Evolutionary conservation across 2,329 filamentous ascomycete genomes (phyloP).

Genomic region (Monosporascus ibericus): DNA sequence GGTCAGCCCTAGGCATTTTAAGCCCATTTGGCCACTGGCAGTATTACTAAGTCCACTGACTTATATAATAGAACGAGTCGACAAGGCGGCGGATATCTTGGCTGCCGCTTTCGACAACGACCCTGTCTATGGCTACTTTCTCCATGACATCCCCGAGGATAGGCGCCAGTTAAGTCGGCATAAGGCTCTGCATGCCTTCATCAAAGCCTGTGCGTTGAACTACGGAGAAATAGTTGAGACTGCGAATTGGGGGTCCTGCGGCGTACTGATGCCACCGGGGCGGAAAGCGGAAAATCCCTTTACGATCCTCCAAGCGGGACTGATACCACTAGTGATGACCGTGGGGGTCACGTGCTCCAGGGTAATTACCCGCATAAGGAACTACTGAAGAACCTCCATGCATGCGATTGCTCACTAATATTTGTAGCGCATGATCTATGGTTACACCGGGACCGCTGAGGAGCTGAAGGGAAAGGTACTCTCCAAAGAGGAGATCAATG

Average conservation of each 20-base stretch:
- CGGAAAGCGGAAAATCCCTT: slow-evolving; percentile 1
- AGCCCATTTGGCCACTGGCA: no score
- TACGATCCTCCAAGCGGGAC: slow-evolving; percentile 2
- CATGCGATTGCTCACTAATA: neutral
- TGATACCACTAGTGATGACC: neutral
- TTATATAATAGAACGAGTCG: slow-evolving; percentile 1
- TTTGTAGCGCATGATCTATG: neutral
- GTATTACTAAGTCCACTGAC: neutral
- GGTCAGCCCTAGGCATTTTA: neutral
- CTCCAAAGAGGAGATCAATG: slow-evolving; percentile 3
- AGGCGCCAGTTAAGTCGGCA: neutral
- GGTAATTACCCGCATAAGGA: neutral
- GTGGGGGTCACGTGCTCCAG: neutral
- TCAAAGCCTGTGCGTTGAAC: slow-evolving; percentile 4
- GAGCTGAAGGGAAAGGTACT: slow-evolving; percentile 5
- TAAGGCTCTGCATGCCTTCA: neutral
- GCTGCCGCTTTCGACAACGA: slow-evolving; percentile 5
- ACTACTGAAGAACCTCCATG: neutral
- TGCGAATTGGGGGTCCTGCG: slow-evolving; percentile 7
- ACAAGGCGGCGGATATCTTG: slow-evolving; percentile 1
- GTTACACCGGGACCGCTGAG: slow-evolving; percentile 3
- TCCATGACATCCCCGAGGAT: slow-evolving; percentile 4
- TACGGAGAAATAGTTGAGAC: slow-evolving; percentile 4
- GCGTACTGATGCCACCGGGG: slow-evolving; percentile 5
- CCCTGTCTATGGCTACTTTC: slow-evolving; percentile 7